Evolutionary conservation across 2,329 filamentous ascomycete genomes (phyloP), one percentile per base, ranked within the genome.

Genomic region (Dothideomycetes sp.): DNA sequence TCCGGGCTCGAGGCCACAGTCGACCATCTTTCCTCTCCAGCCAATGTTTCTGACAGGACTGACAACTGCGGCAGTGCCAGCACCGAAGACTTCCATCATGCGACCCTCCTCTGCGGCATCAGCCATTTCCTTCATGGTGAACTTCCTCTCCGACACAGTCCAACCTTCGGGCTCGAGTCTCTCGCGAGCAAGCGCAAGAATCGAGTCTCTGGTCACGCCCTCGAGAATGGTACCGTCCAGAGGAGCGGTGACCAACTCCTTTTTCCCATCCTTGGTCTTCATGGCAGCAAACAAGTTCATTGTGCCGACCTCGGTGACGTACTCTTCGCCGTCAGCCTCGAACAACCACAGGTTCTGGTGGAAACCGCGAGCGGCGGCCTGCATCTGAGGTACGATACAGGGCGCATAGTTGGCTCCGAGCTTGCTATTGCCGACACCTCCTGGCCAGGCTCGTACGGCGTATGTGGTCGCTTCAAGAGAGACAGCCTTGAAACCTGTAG

Each of bases 261-360:
- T 89, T 66, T 88, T 75, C 5, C 89, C 91, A 10, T 86, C 91
- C 61, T 84, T 73, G 69, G 93, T 79, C 66, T 78, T 79, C 52
- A 96, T 65, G 31, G 83, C 88, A 22, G 82, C 81, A 56, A 96
- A 98, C 60, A 98, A 79, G 66, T 98, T 98, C 91, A 98, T 98
- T 42, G 91, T 96, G 55, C 91, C 91, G 41, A 95, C 91, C 65
- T 98, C 91, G 34, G 91, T 98, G 43, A 96, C 81, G 56, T 81
- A 94, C 61, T 96, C 86, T 63, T 96, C 86, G 9, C 57, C 57
- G 4, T 51, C 53, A 34, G 47, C 48, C 32, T 88, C 88, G 58
- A 96, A 98, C 22, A 98, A 69, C 91, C 91, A 98, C 39, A 98
- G 73, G 65, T 96, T 98, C 70, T 98, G 91, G 66, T 96, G 89